A percentile compares a stretch with the other conserved stretches of the same genome.
phyloP scores from a whole-genome alignment of 2,329 filamentous ascomycete genomes.

The Aspergillus calidoustus region DNA sequence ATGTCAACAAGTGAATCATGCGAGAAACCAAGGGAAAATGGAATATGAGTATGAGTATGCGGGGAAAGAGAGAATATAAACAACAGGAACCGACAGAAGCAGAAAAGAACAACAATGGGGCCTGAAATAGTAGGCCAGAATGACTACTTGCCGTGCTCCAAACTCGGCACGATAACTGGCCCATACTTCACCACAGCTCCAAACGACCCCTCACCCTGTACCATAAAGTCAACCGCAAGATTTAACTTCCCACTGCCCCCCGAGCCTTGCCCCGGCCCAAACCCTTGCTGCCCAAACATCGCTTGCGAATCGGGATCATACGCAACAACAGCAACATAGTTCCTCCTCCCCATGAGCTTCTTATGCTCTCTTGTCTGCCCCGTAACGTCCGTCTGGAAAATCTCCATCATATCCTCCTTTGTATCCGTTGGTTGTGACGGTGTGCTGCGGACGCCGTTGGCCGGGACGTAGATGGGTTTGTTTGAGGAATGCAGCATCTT shows the following conservation, averaged over 20 bases:
- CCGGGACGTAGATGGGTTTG: conserved; percentile 86
- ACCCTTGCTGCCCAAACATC: conserved; percentile 37
- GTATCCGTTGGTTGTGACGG: conserved; percentile 78
- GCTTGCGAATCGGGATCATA: conserved; percentile 78
- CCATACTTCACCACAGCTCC: conserved; percentile 91
- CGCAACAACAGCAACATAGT: conserved; percentile 91
- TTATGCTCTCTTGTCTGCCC: conserved; percentile 82
- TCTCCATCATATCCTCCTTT: conserved; percentile 99
- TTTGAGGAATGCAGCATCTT: conserved; percentile 90
- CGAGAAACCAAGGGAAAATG: background rate
- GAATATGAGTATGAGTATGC: background rate
- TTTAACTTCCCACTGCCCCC: conserved; percentile 65
- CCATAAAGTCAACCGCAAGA: conserved; percentile 93
- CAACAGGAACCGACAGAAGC: background rate
- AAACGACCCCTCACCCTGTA: conserved; percentile 86
- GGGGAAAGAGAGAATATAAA: background rate
- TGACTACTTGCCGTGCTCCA: conserved; percentile 70
- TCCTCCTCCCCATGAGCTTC: conserved; percentile 89
- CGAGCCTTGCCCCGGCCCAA: conserved; percentile 28
- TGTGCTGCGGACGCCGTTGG: conserved; percentile 75
- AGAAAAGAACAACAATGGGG: background rate
- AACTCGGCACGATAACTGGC: conserved; percentile 88
- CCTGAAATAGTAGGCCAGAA: background rate
- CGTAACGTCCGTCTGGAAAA: conserved; percentile 92
- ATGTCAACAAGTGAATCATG: conserved; percentile 4